A percentile compares a stretch with the other conserved stretches of the same genome.
These are phyloP conservation scores for Monilinia fructicola DNA, from an alignment of 2,329 filamentous ascomycete species.

Conservation along the genomic window DNA sequence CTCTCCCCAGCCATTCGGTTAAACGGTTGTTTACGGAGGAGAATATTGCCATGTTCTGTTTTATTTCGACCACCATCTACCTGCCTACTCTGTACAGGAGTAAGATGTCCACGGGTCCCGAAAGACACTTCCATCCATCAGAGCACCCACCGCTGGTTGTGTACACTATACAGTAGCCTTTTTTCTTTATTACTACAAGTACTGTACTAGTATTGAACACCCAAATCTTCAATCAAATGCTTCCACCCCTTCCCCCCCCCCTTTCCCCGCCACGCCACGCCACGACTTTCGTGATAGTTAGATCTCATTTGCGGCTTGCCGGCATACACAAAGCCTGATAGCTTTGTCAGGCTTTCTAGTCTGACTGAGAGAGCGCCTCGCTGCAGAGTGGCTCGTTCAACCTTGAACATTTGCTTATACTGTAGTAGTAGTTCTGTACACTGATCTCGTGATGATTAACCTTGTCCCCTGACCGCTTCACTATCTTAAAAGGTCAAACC, in stretches of 20 bases:
- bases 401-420: neutral
- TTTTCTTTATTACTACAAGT: too few relatives aligned
- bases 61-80: too few relatives aligned
- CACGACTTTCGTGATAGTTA: neutral
- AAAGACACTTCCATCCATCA: too few relatives aligned
- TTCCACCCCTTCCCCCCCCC: too few relatives aligned
- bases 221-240: neutral
- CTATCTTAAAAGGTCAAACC: neutral
- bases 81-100: too few relatives aligned
- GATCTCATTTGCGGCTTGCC: neutral
- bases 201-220: too few relatives aligned
- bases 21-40: neutral
- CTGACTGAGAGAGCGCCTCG: neutral
- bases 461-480: neutral
- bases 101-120: too few relatives aligned
- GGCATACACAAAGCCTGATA: neutral
- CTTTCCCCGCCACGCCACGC: neutral
- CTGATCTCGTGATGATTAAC: conserved; percentile 12
- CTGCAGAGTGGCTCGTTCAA: conserved; percentile 7
- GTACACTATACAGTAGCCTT: too few relatives aligned
- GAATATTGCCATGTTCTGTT: too few relatives aligned
- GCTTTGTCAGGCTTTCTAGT: neutral
- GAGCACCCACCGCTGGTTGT: too few relatives aligned
- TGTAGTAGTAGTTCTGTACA: too few relatives aligned
- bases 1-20: neutral